Evolutionary conservation across 306 rosid genomes (phyloP), one percentile per base, ranked within the genome.

Genomic region (Dryas drummondii): DNA sequence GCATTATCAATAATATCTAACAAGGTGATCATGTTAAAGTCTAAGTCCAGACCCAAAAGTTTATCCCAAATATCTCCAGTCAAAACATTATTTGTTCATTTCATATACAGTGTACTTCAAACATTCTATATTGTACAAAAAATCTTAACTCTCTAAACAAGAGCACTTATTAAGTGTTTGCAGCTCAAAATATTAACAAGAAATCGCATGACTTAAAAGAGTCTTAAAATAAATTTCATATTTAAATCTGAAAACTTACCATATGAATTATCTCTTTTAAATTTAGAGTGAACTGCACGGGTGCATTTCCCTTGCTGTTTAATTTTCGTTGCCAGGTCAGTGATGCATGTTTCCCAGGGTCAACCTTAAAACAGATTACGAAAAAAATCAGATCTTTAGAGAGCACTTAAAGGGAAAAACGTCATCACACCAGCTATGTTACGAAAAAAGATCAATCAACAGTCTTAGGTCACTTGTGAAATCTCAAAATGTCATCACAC

Each of bases 251-350:
- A 41, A 45, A 58, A 80, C 85, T 68, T 86, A 93, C 98, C 91
- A 93, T 49, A 52, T 88, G 96, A 87, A 89, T 16, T 0, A 74
- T 82, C 75, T 94, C 98, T 73, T 85, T 94, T 61, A 85, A 71
- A 79, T 44, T 63, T 76, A 91, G 58, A 71, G 78, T 61, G 80
- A 91, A 83, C 60, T 77, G 51, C 26, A 41, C 46, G 41, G 78
- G 87, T 46, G 54, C 68, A 60, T 45, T 77, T 70, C 82, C 88
- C 52, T 74, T 71, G 45, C 79, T 56, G 72, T 84, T 88, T 79
- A 94, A 55, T 72, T 82, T 88, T 55, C 98, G 84, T 80, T 88
- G 88, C 98, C 98, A 94, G 15, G 94, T 81, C 80, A 94, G 88
- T 48, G 72, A 76, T 22, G 94, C 86, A 68, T 87, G 89, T 80